Conservation (phyloP, 345 rosid genomes). For the Hibiscus tridactylites region DNA sequence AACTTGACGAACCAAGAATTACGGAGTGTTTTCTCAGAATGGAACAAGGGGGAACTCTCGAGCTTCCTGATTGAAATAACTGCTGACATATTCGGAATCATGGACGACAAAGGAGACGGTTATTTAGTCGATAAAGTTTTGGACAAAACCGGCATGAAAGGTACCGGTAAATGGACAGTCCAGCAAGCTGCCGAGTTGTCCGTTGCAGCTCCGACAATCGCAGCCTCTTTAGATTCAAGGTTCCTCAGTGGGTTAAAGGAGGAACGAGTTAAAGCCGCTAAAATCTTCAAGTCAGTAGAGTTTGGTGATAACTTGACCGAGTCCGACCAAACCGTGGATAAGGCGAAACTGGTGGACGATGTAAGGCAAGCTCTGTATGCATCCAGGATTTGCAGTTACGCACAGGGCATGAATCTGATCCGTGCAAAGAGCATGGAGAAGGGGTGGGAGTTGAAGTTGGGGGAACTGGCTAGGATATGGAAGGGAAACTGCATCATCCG, state of each 20-base stretch:
- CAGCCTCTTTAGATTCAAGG: conserved; percentile 80
- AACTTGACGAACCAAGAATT: conserved; percentile 84
- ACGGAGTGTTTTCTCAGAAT: conserved; percentile 57
- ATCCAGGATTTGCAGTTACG: conserved; percentile 90
- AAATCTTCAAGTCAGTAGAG: conserved; percentile 69
- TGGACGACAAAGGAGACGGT: conserved; percentile 83
- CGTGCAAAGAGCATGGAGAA: conserved; percentile 84
- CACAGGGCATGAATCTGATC: conserved; percentile 96
- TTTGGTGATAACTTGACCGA: conserved; percentile 48
- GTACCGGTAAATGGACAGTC: conserved; percentile 97
- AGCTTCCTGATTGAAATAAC: conserved; percentile 96
- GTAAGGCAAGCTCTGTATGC: conserved; percentile 93
- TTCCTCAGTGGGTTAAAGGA: conserved; percentile 91
- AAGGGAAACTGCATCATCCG: conserved; percentile 97
- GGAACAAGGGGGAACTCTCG: conserved; percentile 92
- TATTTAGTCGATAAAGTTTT: conserved; percentile 84
- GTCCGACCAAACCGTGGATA: conserved; percentile 57
- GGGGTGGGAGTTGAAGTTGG: conserved; percentile 81
- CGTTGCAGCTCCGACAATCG: conserved; percentile 89
- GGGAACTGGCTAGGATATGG: conserved; percentile 98
- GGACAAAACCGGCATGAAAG: conserved; percentile 98
- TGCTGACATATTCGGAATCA: conserved; percentile 76
- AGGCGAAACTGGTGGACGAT: conserved; percentile 67
- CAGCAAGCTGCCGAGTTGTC: conserved; percentile 98
- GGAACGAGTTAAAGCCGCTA: conserved; percentile 80